phyloP scores from a whole-genome alignment of 768 basidiomycete genomes.

The Mycena kentingensis region DNA sequence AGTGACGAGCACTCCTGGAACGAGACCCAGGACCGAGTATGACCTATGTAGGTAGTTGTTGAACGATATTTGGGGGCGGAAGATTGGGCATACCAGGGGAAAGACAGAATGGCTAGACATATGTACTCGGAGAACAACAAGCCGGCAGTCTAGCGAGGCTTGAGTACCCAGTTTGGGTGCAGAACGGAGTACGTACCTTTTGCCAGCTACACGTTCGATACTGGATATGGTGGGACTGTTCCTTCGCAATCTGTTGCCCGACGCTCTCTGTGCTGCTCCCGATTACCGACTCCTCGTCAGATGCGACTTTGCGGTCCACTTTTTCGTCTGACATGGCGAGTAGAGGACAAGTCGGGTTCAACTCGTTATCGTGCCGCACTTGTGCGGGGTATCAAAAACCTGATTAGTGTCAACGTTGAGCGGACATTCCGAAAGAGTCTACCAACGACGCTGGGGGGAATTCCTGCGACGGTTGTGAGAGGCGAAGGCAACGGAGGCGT shows the following conservation, averaged over 20 bases:
- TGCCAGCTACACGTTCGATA: slow-evolving; percentile 50
- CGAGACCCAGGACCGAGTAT: slow-evolving; percentile 46
- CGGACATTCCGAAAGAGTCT: too few relatives aligned
- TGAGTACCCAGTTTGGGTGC: background rate
- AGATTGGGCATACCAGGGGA: slow-evolving; percentile 33
- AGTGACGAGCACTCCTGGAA: slow-evolving; percentile 45
- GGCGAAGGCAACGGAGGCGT: background rate
- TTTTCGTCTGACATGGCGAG: slow-evolving; percentile 1
- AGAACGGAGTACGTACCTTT: slow-evolving; percentile 35
- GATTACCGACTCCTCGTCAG: slow-evolving; percentile 15
- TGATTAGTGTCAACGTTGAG: background rate
- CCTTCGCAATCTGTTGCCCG: slow-evolving; percentile 26
- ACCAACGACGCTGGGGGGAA: too few relatives aligned
- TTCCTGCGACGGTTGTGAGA: too few relatives aligned
- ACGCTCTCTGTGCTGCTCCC: slow-evolving; percentile 15
- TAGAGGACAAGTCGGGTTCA: background rate
- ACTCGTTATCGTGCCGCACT: background rate
- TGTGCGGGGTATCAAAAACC: background rate
- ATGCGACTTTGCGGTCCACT: slow-evolving; percentile 2
- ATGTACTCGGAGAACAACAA: slow-evolving; percentile 50
- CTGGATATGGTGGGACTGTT: slow-evolving; percentile 36
- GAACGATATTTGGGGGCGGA: background rate
- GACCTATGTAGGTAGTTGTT: slow-evolving; percentile 32
- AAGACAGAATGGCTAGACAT: slow-evolving; percentile 44
- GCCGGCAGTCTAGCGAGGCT: slow-evolving; percentile 38